Conservation (phyloP, 2,329 filamentous ascomycete genomes). For the Aspergillus felis region DNA sequence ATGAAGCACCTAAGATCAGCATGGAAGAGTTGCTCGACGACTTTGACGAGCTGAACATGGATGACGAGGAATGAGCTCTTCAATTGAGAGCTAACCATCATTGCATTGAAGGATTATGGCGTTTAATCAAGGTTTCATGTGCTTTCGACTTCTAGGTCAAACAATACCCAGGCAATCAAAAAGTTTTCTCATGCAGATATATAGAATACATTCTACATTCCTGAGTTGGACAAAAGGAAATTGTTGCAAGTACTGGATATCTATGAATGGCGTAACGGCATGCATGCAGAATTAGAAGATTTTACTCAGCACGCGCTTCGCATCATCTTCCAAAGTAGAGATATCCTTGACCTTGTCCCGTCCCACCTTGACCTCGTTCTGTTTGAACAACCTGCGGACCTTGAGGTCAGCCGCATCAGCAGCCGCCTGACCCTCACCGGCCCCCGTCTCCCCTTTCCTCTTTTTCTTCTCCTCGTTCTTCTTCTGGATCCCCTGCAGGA, state of each 20-base stretch:
- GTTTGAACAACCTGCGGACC: constrained; percentile 38
- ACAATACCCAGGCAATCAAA: background rate
- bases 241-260: background rate
- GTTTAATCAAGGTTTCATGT: background rate
- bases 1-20: constrained; percentile 64
- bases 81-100: background rate
- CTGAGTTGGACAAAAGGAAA: background rate
- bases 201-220: background rate
- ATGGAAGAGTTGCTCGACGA: constrained; percentile 86
- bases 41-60: constrained; percentile 81
- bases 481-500: constrained; percentile 42
- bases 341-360: constrained; percentile 24
- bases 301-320: constrained; percentile 44
- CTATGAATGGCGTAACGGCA: background rate
- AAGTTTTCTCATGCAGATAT: background rate
- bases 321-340: constrained; percentile 32
- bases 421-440: constrained; percentile 9
- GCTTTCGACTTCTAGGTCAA: constrained; percentile 1
- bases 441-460: constrained; percentile 17
- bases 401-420: constrained; percentile 13
- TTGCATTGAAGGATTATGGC: background rate
- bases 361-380: constrained; percentile 36
- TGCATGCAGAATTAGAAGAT: constrained; percentile 35
- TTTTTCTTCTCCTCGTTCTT: constrained; percentile 42
- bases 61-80: constrained; percentile 42